Conservation (phyloP, 345 rosid genomes). For the Diplotaxis tenuifolia region DNA sequence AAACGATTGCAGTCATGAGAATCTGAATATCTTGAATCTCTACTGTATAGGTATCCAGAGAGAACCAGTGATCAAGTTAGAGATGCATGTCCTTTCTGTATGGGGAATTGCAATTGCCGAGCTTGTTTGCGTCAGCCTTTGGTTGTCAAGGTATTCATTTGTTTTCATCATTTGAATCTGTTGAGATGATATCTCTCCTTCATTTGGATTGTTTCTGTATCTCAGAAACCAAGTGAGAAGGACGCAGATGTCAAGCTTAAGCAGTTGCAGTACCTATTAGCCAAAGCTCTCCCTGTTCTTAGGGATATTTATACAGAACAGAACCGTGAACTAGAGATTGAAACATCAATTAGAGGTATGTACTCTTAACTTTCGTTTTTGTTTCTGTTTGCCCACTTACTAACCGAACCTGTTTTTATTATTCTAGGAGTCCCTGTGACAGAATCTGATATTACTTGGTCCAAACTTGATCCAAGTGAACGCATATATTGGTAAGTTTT, state of each 20-base stretch:
- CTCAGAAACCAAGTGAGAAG: conserved; percentile 3
- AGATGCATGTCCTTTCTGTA: conserved; percentile 33
- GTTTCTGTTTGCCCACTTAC: not conserved
- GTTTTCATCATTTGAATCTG: not conserved
- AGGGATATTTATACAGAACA: conserved; percentile 30
- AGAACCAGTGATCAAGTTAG: conserved; percentile 17
- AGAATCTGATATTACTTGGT: conserved; percentile 22
- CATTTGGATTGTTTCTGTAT: not conserved
- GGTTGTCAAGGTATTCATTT: conserved; percentile 31
- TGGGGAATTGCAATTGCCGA: conserved; percentile 28
- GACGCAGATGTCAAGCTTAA: conserved; percentile 27
- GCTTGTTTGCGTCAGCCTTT: conserved; percentile 35
- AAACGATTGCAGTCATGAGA: not conserved
- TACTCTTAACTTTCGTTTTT: not conserved
- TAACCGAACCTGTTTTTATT: not conserved
- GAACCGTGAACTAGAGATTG: conserved; percentile 39
- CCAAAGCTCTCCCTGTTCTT: conserved; percentile 36
- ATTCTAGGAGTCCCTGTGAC: conserved; percentile 20
- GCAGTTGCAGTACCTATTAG: conserved; percentile 39
- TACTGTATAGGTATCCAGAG: conserved; percentile 25
- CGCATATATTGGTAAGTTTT: conserved; percentile 34
- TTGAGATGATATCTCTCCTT: not conserved
- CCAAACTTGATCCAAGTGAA: conserved; percentile 24
- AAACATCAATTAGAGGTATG: conserved; percentile 30
- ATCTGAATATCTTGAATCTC: not conserved